Percentiles rank a stretch among this genome's conserved stretches.
Conservation (phyloP, 805 yeast genomes). For the Candida khao-thaluensis region DNA sequence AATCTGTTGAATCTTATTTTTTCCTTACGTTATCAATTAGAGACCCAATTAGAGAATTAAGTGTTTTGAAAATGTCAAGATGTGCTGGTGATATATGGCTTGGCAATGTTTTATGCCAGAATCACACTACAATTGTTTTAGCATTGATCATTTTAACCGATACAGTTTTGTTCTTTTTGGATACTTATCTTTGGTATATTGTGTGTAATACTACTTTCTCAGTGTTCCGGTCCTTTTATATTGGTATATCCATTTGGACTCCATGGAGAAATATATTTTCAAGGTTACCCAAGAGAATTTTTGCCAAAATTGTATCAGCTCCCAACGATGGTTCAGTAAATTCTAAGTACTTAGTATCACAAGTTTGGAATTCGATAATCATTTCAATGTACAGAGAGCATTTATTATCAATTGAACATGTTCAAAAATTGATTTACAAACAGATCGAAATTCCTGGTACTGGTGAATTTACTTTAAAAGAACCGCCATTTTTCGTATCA, state of each 20-base stretch:
- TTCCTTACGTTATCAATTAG: conserved; percentile 69
- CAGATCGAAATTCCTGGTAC: conserved; percentile 36
- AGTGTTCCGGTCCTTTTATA: conserved; percentile 63
- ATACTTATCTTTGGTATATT: conserved; percentile 84
- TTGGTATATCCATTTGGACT: conserved; percentile 82
- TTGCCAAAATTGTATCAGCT: conserved; percentile 62
- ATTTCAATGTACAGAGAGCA: conserved; percentile 83
- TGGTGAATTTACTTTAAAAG: conserved; percentile 49
- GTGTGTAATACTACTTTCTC: conserved; percentile 76
- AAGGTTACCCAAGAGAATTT: conserved; percentile 71
- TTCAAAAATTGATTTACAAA: conserved; percentile 62
- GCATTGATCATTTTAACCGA: conserved; percentile 57
- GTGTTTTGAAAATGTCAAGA: conserved; percentile 49
- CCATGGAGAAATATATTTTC: conserved; percentile 86
- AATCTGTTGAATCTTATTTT: conserved; percentile 75
- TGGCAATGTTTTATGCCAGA: conserved; percentile 51
- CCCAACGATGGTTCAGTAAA: conserved; percentile 30
- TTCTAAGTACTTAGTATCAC: conserved; percentile 60
- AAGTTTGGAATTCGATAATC: conserved; percentile 81
- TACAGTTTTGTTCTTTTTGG: conserved; percentile 68
- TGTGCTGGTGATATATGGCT: conserved; percentile 64
- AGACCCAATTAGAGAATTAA: conserved; percentile 71
- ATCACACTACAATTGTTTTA: conserved; percentile 58
- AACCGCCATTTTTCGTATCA: conserved; percentile 76
- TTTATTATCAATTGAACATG: conserved; percentile 69